Evolutionary conservation across 805 yeast genomes (phyloP).

Genomic region (Teunomyces aglyptinius): DNA sequence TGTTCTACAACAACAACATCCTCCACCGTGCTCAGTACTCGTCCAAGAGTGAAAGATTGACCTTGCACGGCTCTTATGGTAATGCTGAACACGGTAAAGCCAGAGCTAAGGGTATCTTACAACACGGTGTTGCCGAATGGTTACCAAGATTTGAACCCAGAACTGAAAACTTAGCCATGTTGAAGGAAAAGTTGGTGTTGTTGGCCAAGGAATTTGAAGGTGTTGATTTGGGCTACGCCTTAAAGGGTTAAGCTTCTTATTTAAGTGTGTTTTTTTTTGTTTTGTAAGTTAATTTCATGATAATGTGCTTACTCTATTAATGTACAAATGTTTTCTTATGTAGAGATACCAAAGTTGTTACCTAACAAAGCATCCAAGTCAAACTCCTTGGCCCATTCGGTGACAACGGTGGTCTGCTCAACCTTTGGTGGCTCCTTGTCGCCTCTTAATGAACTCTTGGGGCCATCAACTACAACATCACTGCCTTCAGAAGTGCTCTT

Average conservation of each 20-base stretch:
- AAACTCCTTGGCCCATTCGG: slow-evolving; percentile 89
- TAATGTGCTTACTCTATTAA: background rate
- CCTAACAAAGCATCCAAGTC: slow-evolving; percentile 80
- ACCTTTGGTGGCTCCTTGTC: slow-evolving; percentile 47
- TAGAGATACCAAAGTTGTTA: slow-evolving; percentile 37
- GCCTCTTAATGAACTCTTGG: slow-evolving; percentile 41
- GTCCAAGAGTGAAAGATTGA: slow-evolving; percentile 37
- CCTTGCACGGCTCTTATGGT: slow-evolving; percentile 53
- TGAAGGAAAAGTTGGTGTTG: slow-evolving; percentile 27
- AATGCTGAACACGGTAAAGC: slow-evolving; percentile 38
- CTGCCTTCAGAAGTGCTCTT: slow-evolving; percentile 32
- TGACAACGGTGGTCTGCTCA: slow-evolving; percentile 78
- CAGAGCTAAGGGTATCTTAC: slow-evolving; percentile 51
- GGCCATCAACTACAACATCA: slow-evolving; percentile 25
- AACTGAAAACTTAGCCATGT: slow-evolving; percentile 25
- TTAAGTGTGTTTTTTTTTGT: background rate
- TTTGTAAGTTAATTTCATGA: background rate
- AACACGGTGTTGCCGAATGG: slow-evolving; percentile 53
- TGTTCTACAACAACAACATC: slow-evolving; percentile 49
- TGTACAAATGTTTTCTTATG: slow-evolving; percentile 1
- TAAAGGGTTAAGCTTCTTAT: slow-evolving; percentile 28
- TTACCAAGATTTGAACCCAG: slow-evolving; percentile 32
- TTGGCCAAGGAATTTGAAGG: slow-evolving; percentile 31
- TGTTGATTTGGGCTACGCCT: slow-evolving; percentile 35
- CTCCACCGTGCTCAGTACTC: slow-evolving; percentile 48